Evolutionary conservation across 2,329 filamentous ascomycete genomes (phyloP).

Genomic region (Daldinia sp.): DNA sequence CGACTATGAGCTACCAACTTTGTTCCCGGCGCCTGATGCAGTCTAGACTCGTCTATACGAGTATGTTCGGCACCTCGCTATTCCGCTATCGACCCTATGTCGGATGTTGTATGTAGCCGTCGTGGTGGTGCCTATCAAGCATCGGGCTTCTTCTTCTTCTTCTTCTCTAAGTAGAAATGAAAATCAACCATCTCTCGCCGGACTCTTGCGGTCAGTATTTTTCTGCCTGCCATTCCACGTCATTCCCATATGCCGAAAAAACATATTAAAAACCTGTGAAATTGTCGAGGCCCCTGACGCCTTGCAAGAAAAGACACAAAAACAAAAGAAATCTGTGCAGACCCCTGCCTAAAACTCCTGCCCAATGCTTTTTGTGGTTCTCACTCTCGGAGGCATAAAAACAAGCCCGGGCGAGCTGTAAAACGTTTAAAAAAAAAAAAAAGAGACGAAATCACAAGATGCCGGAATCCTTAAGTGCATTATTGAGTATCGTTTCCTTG

Average conservation of each 20-base stretch:
- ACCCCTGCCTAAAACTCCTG: constrained; percentile 46
- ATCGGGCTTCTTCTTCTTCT: constrained; percentile 16
- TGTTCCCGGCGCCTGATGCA: constrained; percentile 16
- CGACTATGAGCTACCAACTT: constrained; percentile 23
- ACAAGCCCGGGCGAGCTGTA: constrained; percentile 19
- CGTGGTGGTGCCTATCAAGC: constrained; percentile 23
- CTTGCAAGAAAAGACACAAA: constrained; percentile 47
- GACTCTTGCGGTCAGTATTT: constrained; percentile 33
- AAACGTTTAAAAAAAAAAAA: constrained; percentile 10
- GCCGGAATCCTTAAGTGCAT: constrained; percentile 96
- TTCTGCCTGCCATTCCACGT: constrained; percentile 41
- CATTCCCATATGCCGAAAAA: constrained; percentile 43
- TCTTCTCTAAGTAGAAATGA: constrained; percentile 35
- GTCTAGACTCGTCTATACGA: constrained; percentile 37
- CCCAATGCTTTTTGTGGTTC: constrained; percentile 48
- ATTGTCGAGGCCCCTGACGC: constrained; percentile 48
- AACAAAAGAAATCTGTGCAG: constrained; percentile 41
- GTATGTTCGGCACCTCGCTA: constrained; percentile 25
- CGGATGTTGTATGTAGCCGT: constrained; percentile 32
- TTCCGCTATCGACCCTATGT: constrained; percentile 36
- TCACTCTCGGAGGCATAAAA: constrained; percentile 39
- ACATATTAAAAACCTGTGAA: constrained; percentile 44
- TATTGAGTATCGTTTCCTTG: constrained; percentile 98
- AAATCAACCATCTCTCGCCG: constrained; percentile 38
- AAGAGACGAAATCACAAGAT: constrained; percentile 74